phyloP scores from a whole-genome alignment of 1,284 basidiomycete genomes.

The Ceratorhiza oryzae-sativae region DNA sequence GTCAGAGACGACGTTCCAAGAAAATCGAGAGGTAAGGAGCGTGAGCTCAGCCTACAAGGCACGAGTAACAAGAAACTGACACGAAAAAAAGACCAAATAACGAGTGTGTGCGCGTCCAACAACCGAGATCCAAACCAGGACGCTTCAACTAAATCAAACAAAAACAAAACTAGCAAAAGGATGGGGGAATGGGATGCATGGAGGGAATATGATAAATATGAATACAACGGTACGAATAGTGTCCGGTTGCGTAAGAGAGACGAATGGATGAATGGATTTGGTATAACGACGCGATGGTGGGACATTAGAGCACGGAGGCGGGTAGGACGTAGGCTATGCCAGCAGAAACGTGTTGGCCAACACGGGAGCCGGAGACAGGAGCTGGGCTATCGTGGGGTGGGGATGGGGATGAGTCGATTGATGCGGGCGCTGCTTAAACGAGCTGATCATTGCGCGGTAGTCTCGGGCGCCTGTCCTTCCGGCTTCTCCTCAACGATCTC shows the following conservation, averaged over 20 bases:
- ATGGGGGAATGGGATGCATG: conserved; percentile 2
- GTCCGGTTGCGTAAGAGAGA: not conserved
- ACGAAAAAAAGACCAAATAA: not conserved
- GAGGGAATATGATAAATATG: conserved; percentile 19
- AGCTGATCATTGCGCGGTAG: conserved; percentile 1
- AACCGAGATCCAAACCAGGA: not conserved
- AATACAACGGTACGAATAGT: conserved; percentile 3
- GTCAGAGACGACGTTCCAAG: no score
- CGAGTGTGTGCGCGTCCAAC: conserved; percentile 6
- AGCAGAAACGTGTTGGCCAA: not conserved
- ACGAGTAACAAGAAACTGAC: not conserved
- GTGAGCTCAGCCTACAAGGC: not conserved
- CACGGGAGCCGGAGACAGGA: not conserved
- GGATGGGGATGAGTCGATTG: not conserved
- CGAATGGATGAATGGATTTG: no score
- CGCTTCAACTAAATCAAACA: conserved; percentile 11
- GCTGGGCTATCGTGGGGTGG: no score
- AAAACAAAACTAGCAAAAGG: not conserved
- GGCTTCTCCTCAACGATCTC: conserved; percentile 1
- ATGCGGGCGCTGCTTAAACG: not conserved
- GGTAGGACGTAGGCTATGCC: not conserved
- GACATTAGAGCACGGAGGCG: not conserved
- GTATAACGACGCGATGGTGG: conserved; percentile 14
- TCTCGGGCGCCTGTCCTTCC: not conserved
- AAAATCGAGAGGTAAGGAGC: conserved; percentile 7